Evolutionary conservation across 257 asterid species (phyloP).

Genomic region (Oldenlandia corymbosa): DNA sequence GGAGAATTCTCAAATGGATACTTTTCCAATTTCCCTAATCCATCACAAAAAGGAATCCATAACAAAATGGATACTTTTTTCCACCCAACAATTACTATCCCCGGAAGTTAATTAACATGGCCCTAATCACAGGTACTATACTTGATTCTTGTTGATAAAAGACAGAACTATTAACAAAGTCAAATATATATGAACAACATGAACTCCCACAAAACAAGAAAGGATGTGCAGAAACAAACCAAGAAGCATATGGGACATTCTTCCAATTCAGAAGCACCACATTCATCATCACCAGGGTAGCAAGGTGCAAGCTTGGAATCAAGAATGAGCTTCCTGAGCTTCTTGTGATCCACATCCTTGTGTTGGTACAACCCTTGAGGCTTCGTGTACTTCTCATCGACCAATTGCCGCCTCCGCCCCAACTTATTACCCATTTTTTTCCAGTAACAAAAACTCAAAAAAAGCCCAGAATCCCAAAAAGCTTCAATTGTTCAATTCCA

Average conservation of each 20-base stretch:
- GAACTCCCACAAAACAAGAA: not conserved
- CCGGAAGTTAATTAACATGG: not conserved
- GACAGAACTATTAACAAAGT: not conserved
- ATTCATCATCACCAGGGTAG: conserved; percentile 94
- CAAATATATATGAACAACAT: not conserved
- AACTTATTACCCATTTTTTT: conserved; percentile 98
- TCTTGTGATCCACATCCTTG: conserved; percentile 95
- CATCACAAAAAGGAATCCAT: not conserved
- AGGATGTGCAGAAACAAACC: conserved; percentile 37
- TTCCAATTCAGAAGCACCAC: conserved; percentile 63
- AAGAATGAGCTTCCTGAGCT: conserved; percentile 87
- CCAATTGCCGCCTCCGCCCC: conserved; percentile 92
- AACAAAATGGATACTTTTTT: no score
- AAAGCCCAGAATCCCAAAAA: conserved; percentile 24
- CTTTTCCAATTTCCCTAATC: conserved; percentile 5
- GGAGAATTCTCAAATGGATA: not conserved
- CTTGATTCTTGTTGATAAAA: not conserved
- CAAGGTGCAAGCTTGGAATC: conserved; percentile 97
- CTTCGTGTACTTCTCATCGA: conserved; percentile 97
- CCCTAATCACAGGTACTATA: not conserved
- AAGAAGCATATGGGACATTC: conserved; percentile 99
- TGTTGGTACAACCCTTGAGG: conserved; percentile 98
- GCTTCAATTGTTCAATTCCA: conserved; percentile 19
- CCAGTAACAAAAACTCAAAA: no score
- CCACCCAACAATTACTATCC: not conserved